A percentile compares a stretch with the other conserved stretches of the same genome.
phyloP scores from a whole-genome alignment of 495 filamentous ascomycete species.

The Aspergillus kassunensis region DNA sequence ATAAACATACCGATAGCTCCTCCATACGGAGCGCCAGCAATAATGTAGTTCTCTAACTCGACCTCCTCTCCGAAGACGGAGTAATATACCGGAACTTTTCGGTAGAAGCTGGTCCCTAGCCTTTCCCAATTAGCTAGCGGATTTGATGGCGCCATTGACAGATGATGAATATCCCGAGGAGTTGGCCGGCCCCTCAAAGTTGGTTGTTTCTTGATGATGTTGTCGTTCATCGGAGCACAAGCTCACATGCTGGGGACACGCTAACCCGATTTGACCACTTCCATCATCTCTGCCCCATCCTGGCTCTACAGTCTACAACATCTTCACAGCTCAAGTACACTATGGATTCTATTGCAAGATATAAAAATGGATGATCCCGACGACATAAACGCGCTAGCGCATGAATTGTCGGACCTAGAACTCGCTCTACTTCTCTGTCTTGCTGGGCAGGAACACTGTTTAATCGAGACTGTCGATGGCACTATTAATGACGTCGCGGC shows the following conservation, averaged over 20 bases:
- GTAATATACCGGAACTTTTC: slow-evolving; percentile 88
- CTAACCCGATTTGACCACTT: slow-evolving; percentile 18
- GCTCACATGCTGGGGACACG: slow-evolving; percentile 13
- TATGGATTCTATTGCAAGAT: neutral
- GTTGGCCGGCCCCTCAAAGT: neutral
- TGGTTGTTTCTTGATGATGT: slow-evolving; percentile 11
- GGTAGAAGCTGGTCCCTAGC: slow-evolving; percentile 87
- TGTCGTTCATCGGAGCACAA: slow-evolving; percentile 17
- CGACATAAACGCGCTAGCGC: slow-evolving; percentile 56
- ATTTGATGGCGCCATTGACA: slow-evolving; percentile 45
- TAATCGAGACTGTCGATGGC: slow-evolving; percentile 67
- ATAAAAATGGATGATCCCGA: slow-evolving; percentile 52
- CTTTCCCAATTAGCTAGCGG: slow-evolving; percentile 92
- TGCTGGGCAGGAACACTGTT: slow-evolving; percentile 76
- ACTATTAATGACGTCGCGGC: slow-evolving; percentile 60
- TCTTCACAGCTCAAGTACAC: too few relatives aligned
- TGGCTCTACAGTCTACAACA: neutral
- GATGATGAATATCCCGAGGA: neutral
- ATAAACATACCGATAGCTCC: slow-evolving; percentile 75
- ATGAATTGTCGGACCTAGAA: slow-evolving; percentile 80
- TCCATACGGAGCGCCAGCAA: slow-evolving; percentile 89
- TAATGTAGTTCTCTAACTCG: slow-evolving; percentile 91
- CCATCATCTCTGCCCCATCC: neutral
- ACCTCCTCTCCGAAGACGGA: slow-evolving; percentile 86
- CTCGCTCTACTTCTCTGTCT: slow-evolving; percentile 80